Base-by-base conservation (phyloP, 2,329 filamentous ascomycete species). In the Orbilia oligospora region DNA sequence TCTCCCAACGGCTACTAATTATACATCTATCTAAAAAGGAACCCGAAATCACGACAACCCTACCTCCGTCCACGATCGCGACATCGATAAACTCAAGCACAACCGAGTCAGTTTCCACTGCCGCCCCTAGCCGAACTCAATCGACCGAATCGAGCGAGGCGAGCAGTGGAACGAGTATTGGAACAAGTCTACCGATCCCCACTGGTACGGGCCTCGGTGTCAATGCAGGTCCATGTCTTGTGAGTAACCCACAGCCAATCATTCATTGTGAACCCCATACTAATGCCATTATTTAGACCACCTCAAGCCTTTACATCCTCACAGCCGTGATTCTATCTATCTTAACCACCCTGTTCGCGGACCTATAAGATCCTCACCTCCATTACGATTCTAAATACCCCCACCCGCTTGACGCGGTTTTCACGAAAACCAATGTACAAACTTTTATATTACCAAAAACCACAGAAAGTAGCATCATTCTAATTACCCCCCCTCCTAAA, bases 31-130 rank as follows among this genome's bases (percentile, higher is more conserved):
- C 10, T n/a, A 16, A 20, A 27, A 18, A 77, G 73, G 61, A 56
- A n/a, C 73, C 67, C 8, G 67, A 63, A 24, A 49, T 41, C 22
- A 77, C 67, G 33, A 77, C 73, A 0, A 71, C 72, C 12, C 30
- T 56, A 18, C 49, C 27, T 16, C 66, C 30, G 5, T 44, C 65
- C 16, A 58, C 36, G 10, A 49, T 56, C 24, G 22, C 66, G 2
- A 36, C 36, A 6, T 38, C 58, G 10, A 53, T 30, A 33, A 75
- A 36, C 33, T 46, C 64, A 24, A 55, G 3, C 3, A 30, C 48
- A 16, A 24, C 22, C 38, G 20, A 16, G 36, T 22, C 22, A 9
- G 8, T 22, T 55, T 64, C 53, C 12, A 64, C 41, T 16, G 5
- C 16, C 12, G 20, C 55, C 16, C 41, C 51, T 2, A 63, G 30